A percentile compares a stretch with the other conserved stretches of the same genome.
Conservation (phyloP, 805 yeast species). For the Cyberlindnera sargentensis region DNA sequence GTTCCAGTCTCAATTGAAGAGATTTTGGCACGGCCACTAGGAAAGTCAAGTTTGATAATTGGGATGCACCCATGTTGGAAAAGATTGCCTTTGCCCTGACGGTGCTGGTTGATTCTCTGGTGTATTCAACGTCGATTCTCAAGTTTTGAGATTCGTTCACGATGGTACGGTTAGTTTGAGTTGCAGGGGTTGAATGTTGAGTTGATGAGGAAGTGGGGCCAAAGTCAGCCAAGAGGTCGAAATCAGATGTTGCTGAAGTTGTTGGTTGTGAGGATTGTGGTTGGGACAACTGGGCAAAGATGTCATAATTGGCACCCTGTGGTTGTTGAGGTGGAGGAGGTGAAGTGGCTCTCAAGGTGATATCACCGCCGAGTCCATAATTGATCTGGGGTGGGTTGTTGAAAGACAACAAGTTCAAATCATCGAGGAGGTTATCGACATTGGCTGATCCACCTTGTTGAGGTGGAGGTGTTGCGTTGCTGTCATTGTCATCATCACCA, state of each 20-base stretch:
- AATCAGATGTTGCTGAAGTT: conserved; percentile 7
- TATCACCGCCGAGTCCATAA: conserved; percentile 50
- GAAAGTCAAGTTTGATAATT: conserved; percentile 47
- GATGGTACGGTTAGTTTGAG: conserved; percentile 13
- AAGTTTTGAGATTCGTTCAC: conserved; percentile 41
- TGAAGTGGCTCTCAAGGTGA: conserved; percentile 31
- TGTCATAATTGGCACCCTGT: conserved; percentile 21
- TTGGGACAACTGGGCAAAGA: conserved; percentile 16
- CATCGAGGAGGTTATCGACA: conserved; percentile 67
- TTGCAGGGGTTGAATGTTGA: conserved; percentile 4
- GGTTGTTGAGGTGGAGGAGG: conserved; percentile 20
- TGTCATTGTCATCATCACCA: conserved; percentile 38
- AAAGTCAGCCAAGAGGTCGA: conserved; percentile 19
- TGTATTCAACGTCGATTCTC: conserved; percentile 40
- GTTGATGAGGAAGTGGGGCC: conserved; percentile 4
- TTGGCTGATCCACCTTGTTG: conserved; percentile 26
- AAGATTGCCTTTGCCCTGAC: conserved; percentile 41
- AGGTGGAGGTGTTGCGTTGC: conserved; percentile 23
- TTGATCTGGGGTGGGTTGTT: conserved; percentile 7
- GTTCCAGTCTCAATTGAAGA: conserved; percentile 48
- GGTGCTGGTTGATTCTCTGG: conserved; percentile 29
- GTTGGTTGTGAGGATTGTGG: conserved; percentile 13
- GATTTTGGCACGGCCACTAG: conserved; percentile 67
- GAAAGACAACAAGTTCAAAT: conserved; percentile 53
- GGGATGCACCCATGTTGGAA: conserved; percentile 40